Percentiles rank a stretch among this genome's conserved stretches.
Conservation (phyloP, 805 yeast genomes). For the Teunomyces gatunensis region DNA sequence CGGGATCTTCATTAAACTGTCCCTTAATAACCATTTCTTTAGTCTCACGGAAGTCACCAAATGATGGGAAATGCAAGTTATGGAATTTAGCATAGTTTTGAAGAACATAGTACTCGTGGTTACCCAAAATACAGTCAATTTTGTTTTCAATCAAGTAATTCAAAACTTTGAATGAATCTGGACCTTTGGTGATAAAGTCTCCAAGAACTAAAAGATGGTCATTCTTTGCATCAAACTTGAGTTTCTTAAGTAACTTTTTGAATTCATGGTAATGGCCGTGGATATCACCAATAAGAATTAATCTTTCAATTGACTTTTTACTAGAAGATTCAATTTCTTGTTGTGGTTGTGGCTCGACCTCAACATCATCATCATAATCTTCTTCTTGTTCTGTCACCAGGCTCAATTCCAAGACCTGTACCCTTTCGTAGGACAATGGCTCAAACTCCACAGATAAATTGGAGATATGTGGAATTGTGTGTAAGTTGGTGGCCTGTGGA, state of each 20-base stretch:
- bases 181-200: conserved; percentile 84
- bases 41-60: conserved; percentile 11
- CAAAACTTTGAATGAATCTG: conserved; percentile 65
- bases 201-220: conserved; percentile 75
- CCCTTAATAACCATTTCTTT: not conserved
- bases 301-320: conserved; percentile 34
- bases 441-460: conserved; percentile 22
- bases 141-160: conserved; percentile 52
- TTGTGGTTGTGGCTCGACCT: not conserved
- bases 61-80: conserved; percentile 38
- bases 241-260: conserved; percentile 47
- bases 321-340: not conserved
- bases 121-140: conserved; percentile 79
- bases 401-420: conserved; percentile 14
- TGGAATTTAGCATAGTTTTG: conserved; percentile 63
- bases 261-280: conserved; percentile 74
- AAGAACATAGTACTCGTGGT: conserved; percentile 77
- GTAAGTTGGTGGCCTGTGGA: conserved; percentile 29
- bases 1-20: conserved; percentile 34
- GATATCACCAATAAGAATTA: conserved; percentile 79
- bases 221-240: conserved; percentile 41
- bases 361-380: too few relatives aligned
- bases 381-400: conserved; percentile 5
- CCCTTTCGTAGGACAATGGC: conserved; percentile 21
- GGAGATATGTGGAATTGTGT: conserved; percentile 23